Evolutionary conservation across 441 rosid species (phyloP).

Genomic region (Dalechampia spathulata): DNA sequence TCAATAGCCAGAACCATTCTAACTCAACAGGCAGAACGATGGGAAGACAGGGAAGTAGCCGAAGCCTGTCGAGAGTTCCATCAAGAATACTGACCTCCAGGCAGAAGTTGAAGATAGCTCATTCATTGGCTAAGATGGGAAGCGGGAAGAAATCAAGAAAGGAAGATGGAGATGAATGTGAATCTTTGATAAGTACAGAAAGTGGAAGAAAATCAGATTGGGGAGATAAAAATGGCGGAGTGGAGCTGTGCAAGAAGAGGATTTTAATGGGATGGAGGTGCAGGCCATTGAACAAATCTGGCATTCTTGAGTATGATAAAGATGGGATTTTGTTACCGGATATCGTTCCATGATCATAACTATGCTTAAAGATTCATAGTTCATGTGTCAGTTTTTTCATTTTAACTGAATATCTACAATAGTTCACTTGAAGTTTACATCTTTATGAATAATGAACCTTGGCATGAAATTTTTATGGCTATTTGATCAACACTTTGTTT

Average conservation of each 20-base stretch:
- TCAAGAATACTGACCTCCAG: slow-evolving; percentile 18
- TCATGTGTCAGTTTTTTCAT: no score
- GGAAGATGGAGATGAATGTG: no score
- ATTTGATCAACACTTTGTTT: no score
- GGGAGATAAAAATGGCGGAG: not conserved
- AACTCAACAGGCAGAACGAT: not conserved
- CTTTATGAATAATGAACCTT: no score
- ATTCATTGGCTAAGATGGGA: no score
- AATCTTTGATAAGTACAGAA: not conserved
- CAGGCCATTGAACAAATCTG: slow-evolving; percentile 43
- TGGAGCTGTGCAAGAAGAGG: slow-evolving; percentile 68
- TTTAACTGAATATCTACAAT: no score
- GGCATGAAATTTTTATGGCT: no score
- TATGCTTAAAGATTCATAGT: no score
- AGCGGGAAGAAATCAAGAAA: not conserved
- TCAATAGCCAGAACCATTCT: not conserved
- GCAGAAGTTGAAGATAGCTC: slow-evolving; percentile 22
- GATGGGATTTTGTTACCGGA: slow-evolving; percentile 54
- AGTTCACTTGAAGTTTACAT: no score
- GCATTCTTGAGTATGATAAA: slow-evolving; percentile 37
- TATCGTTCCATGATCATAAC: not conserved
- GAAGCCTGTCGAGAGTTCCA: slow-evolving; percentile 8
- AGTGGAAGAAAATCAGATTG: not conserved
- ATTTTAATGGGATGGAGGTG: slow-evolving; percentile 70
- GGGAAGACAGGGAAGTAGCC: not conserved